Evolutionary conservation across 1,139 yeast species (phyloP).

Genomic region (Lodderomyces metapsilosis): DNA sequence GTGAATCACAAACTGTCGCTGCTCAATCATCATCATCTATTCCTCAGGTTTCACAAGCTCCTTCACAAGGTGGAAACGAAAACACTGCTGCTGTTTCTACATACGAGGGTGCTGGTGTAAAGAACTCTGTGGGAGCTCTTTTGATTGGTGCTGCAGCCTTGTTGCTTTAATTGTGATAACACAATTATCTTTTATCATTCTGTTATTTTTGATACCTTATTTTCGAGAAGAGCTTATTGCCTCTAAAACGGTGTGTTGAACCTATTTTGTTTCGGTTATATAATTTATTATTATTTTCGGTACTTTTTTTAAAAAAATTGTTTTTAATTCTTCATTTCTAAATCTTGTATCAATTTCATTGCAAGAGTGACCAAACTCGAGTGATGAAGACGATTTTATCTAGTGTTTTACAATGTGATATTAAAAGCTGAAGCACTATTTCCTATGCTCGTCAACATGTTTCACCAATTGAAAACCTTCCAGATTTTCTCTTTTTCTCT

Average conservation of each 20-base stretch:
- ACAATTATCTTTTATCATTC: neutral
- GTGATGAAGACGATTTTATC: no score
- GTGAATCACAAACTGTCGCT: neutral
- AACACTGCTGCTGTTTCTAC: conserved; percentile 4
- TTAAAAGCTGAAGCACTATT: no score
- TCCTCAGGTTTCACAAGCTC: conserved; percentile 3
- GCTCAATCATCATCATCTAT: conserved; percentile 1
- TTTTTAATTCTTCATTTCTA: neutral
- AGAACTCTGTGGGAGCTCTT: conserved; percentile 10
- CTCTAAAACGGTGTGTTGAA: neutral
- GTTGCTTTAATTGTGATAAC: conserved; percentile 5
- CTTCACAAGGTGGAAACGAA: conserved; percentile 3
- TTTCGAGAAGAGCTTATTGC: neutral
- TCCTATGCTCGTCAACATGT: no score
- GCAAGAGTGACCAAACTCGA: no score
- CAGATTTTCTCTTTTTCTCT: neutral
- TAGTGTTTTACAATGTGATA: no score
- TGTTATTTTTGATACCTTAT: neutral
- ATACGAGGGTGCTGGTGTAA: conserved; percentile 10
- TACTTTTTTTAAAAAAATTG: neutral
- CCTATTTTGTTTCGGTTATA: no score
- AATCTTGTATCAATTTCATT: no score
- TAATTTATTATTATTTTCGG: neutral
- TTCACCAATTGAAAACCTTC: no score
- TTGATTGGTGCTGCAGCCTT: conserved; percentile 11